These are phyloP conservation scores for Cylindricascospora bacillispora DNA, from an alignment of 1,139 yeast species.

Conservation along the genomic window DNA sequence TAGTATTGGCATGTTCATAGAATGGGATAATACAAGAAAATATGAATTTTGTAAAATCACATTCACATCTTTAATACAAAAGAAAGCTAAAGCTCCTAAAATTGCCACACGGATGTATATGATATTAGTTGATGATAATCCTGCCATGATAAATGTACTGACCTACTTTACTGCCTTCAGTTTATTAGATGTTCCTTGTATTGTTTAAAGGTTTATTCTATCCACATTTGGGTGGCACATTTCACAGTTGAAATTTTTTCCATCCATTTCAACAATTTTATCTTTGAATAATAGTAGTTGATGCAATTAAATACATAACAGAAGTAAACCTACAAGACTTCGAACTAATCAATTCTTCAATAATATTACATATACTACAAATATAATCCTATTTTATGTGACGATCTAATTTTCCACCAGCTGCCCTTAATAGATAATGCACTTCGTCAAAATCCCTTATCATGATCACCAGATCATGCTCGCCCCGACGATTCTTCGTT, in stretches of 20 bases:
- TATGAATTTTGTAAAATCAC: constrained; percentile 35
- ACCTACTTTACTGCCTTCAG: background rate
- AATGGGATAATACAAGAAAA: constrained; percentile 33
- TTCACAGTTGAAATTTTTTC: no score
- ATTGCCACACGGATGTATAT: constrained; percentile 38
- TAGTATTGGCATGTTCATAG: constrained; percentile 27
- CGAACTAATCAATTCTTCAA: no score
- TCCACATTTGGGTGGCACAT: no score
- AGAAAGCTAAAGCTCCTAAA: constrained; percentile 34
- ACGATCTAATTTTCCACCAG: constrained; percentile 3
- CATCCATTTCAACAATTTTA: no score
- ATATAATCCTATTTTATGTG: no score
- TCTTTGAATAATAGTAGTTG: no score
- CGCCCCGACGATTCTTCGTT: no score
- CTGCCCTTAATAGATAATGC: constrained; percentile 1
- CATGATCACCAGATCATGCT: constrained; percentile 1
- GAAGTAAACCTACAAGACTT: no score
- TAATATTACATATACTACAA: no score
- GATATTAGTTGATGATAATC: constrained; percentile 34
- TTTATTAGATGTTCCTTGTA: background rate
- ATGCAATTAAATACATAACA: no score
- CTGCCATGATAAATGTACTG: no score
- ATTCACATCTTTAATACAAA: constrained; percentile 32
- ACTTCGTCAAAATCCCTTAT: constrained; percentile 2
- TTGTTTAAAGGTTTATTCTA: no score